phyloP scores from a whole-genome alignment of 441 rosid species.

The Macaranga tanarius region DNA sequence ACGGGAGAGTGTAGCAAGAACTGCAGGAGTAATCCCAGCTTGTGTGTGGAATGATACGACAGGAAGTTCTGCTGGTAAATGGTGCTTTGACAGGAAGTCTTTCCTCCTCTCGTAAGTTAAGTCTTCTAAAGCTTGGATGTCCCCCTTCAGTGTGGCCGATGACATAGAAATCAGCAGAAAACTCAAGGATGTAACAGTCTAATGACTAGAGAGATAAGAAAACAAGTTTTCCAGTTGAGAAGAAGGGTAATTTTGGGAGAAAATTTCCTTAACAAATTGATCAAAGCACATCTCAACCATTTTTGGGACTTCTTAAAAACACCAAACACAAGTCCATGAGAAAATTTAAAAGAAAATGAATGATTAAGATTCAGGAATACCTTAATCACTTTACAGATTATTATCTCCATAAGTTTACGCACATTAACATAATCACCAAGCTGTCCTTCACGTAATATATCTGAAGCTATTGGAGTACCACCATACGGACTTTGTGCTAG shows the following conservation, averaged over 20 bases:
- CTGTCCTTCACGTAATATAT: conserved; percentile 90
- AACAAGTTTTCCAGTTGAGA: background rate
- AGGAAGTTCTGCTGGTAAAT: conserved; percentile 73
- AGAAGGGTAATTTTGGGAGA: background rate
- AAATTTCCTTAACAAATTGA: background rate
- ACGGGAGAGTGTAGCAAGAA: conserved; percentile 72
- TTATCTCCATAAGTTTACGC: conserved; percentile 79
- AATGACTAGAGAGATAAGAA: background rate
- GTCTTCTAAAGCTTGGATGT: conserved; percentile 90
- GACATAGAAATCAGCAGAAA: background rate
- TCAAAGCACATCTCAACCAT: background rate
- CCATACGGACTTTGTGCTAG: conserved; percentile 95
- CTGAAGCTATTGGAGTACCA: conserved; percentile 91
- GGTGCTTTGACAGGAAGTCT: conserved; percentile 69
- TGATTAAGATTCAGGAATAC: conserved; percentile 33
- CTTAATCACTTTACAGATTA: conserved; percentile 92
- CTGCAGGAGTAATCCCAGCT: conserved; percentile 81
- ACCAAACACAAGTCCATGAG: background rate
- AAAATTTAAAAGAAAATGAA: background rate
- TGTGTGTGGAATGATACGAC: conserved; percentile 87
- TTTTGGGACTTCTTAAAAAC: background rate
- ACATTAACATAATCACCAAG: conserved; percentile 87
- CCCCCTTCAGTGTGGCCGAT: conserved; percentile 57
- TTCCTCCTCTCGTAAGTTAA: conserved; percentile 84
- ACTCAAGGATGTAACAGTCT: too few species aligned